phyloP scores from a whole-genome alignment of 176 grass and related monocot species.

The Carex parvula region DNA sequence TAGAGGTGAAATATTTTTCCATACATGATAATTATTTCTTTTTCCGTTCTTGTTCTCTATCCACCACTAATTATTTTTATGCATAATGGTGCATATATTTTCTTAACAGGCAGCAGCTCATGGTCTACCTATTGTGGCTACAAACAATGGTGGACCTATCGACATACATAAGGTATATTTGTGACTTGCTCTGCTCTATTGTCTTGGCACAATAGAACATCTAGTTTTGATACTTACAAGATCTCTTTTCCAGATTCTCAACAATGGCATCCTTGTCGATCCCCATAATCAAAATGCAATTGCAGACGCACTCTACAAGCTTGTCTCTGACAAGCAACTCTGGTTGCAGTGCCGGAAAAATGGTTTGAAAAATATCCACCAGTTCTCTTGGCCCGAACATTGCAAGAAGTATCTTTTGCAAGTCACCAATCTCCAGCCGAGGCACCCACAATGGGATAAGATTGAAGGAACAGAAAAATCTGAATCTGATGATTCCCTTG shows the following conservation, averaged over 20 bases:
- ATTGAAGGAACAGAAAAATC: constrained; percentile 46
- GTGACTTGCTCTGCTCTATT: constrained; percentile 24
- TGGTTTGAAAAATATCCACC: constrained; percentile 71
- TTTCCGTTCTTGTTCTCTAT: not conserved
- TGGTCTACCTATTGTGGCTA: constrained; percentile 81
- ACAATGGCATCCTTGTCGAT: constrained; percentile 83
- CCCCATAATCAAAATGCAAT: constrained; percentile 80
- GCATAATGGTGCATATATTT: constrained; percentile 16
- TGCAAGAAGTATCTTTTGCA: constrained; percentile 73
- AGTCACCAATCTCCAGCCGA: constrained; percentile 41
- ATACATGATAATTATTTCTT: not conserved
- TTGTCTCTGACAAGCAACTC: constrained; percentile 69
- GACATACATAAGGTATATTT: constrained; percentile 66
- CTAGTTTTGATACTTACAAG: constrained; percentile 20
- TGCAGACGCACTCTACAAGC: constrained; percentile 70
- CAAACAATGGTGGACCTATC: constrained; percentile 72
- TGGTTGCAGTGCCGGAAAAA: constrained; percentile 60
- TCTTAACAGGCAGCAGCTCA: constrained; percentile 74
- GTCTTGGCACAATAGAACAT: constrained; percentile 7
- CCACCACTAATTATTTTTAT: not conserved
- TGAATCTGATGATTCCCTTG: constrained; percentile 42
- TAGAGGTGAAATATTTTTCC: constrained; percentile 48
- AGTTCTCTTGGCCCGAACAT: constrained; percentile 85
- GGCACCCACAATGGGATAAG: constrained; percentile 63
- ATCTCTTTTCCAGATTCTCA: constrained; percentile 52